Conservation (phyloP, 495 filamentous ascomycete genomes). For the Daldinia childiae region DNA sequence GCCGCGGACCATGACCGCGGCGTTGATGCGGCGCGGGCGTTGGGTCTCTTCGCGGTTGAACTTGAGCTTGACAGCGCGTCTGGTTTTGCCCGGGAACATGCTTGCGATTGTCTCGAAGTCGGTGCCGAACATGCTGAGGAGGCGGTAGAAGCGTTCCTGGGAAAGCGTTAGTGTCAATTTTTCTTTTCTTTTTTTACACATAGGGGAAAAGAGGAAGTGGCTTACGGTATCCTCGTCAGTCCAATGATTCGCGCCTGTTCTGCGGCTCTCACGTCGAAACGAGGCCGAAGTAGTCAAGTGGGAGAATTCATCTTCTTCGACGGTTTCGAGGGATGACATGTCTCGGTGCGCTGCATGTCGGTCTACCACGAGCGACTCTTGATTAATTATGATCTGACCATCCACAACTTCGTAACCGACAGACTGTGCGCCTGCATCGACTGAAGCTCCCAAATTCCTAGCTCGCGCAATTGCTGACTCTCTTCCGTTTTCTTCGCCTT, state of each 20-base stretch:
- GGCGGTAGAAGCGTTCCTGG: slow-evolving; percentile 80
- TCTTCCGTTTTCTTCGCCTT: slow-evolving; percentile 30
- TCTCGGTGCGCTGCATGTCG: slow-evolving; percentile 65
- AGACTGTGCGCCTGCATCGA: slow-evolving; percentile 47
- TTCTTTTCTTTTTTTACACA: too few relatives aligned
- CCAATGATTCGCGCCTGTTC: slow-evolving; percentile 77
- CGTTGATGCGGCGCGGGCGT: slow-evolving; percentile 73
- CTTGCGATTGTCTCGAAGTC: slow-evolving; percentile 89
- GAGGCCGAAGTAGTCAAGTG: slow-evolving; percentile 76
- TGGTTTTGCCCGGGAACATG: slow-evolving; percentile 78
- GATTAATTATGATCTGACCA: slow-evolving; percentile 83
- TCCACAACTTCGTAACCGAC: slow-evolving; percentile 78
- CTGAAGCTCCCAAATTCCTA: slow-evolving; percentile 38
- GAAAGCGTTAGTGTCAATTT: slow-evolving; percentile 5
- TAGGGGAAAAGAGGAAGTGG: too few relatives aligned
- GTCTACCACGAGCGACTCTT: slow-evolving; percentile 79
- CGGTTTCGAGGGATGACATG: slow-evolving; percentile 60
- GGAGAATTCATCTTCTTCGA: slow-evolving; percentile 87
- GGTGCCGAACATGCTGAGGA: slow-evolving; percentile 86
- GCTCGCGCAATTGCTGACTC: slow-evolving; percentile 36
- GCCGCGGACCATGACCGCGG: slow-evolving; percentile 64
- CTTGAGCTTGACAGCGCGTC: slow-evolving; percentile 88
- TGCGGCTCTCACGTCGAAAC: slow-evolving; percentile 68
- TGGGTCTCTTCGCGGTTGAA: slow-evolving; percentile 90
- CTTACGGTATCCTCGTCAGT: slow-evolving; percentile 69